These are phyloP conservation scores for Coemansia brasiliensis DNA, from an alignment of 192 early-diverging fungal species.

Conservation along the genomic window DNA sequence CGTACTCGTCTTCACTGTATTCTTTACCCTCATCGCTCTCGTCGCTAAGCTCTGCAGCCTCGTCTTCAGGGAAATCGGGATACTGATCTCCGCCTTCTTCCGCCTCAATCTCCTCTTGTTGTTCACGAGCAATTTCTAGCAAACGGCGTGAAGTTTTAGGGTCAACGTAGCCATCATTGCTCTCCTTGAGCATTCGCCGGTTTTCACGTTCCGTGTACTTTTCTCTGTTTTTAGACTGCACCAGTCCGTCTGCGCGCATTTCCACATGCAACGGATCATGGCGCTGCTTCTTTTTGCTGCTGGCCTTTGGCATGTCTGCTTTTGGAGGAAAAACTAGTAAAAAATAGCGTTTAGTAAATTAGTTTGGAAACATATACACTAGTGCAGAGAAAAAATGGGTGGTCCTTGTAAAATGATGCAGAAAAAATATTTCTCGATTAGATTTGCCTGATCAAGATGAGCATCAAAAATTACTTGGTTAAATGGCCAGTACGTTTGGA, in stretches of 20 bases:
- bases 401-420: too few relatives aligned
- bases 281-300: slow-evolving; percentile 53
- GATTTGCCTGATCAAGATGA: too few relatives aligned
- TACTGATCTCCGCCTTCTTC: slow-evolving; percentile 61
- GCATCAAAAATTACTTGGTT: too few relatives aligned
- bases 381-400: too few relatives aligned
- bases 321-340: too few relatives aligned
- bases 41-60: slow-evolving; percentile 8
- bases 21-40: slow-evolving; percentile 57
- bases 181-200: slow-evolving; percentile 55
- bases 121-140: slow-evolving; percentile 81
- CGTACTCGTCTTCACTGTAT: slow-evolving; percentile 68
- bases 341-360: too few relatives aligned
- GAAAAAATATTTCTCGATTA: too few relatives aligned
- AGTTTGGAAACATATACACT: too few relatives aligned
- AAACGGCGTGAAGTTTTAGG: slow-evolving; percentile 88
- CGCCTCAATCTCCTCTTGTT: slow-evolving; percentile 84
- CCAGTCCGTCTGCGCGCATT: slow-evolving; percentile 62
- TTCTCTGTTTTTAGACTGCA: slow-evolving; percentile 55
- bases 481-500: too few relatives aligned
- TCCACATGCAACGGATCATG: slow-evolving; percentile 89
- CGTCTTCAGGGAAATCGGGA: slow-evolving; percentile 30
- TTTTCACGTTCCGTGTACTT: slow-evolving; percentile 64
- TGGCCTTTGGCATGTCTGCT: slow-evolving; percentile 32
- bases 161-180: slow-evolving; percentile 62